Conservation (phyloP, 306 rosid species). For the Vigna hirtella region DNA sequence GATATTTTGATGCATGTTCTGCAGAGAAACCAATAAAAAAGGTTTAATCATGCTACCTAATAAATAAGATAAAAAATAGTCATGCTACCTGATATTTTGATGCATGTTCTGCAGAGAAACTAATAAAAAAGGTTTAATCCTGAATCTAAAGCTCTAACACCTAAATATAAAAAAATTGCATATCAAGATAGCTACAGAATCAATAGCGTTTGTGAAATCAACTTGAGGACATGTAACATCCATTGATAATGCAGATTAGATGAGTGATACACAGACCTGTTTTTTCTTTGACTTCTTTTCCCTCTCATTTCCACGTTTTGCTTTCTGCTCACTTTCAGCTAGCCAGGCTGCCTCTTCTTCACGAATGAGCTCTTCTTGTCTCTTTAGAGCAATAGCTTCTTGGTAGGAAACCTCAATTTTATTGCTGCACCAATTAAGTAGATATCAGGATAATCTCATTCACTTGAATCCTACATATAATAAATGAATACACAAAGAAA, state of each 20-base stretch:
- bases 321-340: slow-evolving; percentile 93
- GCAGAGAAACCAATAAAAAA: neutral
- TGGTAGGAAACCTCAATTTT: slow-evolving; percentile 96
- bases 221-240: slow-evolving; percentile 19
- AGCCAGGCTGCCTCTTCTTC: slow-evolving; percentile 98
- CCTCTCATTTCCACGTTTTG: slow-evolving; percentile 83
- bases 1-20: slow-evolving; percentile 27
- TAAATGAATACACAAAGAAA: slow-evolving; percentile 30
- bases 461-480: slow-evolving; percentile 20
- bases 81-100: neutral
- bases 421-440: slow-evolving; percentile 69
- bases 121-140: slow-evolving; percentile 1
- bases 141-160: neutral
- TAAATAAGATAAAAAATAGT: neutral
- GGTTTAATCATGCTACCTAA: neutral
- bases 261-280: slow-evolving; percentile 64
- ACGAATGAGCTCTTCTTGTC: slow-evolving; percentile 98
- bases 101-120: slow-evolving; percentile 26
- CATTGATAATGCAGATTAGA: slow-evolving; percentile 7
- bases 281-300: slow-evolving; percentile 92
- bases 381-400: slow-evolving; percentile 96
- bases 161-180: slow-evolving; percentile 31
- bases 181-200: slow-evolving; percentile 30
- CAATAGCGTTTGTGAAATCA: slow-evolving; percentile 22
- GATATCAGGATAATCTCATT: slow-evolving; percentile 44